Evolutionary conservation across 2,329 filamentous ascomycete species (phyloP).

Genomic region (Chaetomium strumarium): DNA sequence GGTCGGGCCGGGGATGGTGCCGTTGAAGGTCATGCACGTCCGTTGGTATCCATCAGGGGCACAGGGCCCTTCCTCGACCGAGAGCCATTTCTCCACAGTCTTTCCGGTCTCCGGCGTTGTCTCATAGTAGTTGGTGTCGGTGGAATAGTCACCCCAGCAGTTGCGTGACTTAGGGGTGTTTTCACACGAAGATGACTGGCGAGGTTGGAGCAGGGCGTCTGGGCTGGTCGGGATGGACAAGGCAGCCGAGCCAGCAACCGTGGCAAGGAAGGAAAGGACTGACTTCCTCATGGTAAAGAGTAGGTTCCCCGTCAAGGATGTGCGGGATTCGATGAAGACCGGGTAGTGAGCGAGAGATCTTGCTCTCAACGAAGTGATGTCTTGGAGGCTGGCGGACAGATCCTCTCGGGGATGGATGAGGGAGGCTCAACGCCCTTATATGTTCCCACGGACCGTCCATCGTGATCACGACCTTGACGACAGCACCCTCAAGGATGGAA

Average conservation of each 20-base stretch:
- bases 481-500: not conserved
- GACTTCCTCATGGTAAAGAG: conserved; percentile 10
- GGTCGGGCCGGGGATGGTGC: conserved; percentile 16
- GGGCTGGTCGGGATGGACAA: conserved; percentile 12
- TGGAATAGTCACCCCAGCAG: conserved; percentile 29
- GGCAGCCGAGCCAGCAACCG: conserved; percentile 6
- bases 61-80: conserved; percentile 19
- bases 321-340: no score
- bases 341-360: no score
- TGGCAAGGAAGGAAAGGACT: conserved; percentile 5
- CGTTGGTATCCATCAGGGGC: not conserved
- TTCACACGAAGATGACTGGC: conserved; percentile 15
- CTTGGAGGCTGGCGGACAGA: no score
- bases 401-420: no score
- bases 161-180: conserved; percentile 27
- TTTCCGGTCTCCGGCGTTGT: conserved; percentile 21
- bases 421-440: no score
- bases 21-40: not conserved
- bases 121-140: conserved; percentile 32
- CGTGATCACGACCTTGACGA: no score
- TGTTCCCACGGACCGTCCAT: no score
- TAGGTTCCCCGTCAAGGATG: no score
- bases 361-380: no score
- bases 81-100: conserved; percentile 25
- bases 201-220: conserved; percentile 5